phyloP scores from a whole-genome alignment of 2,329 filamentous ascomycete species.

The Blastomyces silverae region DNA sequence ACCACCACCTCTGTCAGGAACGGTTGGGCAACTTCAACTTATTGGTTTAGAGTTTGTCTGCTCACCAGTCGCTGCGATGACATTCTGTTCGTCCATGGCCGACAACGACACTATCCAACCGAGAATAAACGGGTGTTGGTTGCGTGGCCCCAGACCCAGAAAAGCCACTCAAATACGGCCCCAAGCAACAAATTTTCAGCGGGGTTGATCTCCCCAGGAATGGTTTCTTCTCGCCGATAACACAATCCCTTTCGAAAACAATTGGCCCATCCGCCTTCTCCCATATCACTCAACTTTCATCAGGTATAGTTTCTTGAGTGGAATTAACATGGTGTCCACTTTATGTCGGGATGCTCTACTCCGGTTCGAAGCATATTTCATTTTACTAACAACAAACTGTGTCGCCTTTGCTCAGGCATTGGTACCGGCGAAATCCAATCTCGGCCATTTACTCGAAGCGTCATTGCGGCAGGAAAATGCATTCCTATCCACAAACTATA shows the following conservation, averaged over 20 bases:
- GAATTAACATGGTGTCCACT: background rate
- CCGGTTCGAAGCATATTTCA: background rate
- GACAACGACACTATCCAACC: background rate
- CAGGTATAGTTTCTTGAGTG: background rate
- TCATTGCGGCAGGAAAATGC: background rate
- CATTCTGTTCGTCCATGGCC: background rate
- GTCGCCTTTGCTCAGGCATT: too few relatives aligned
- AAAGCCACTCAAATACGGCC: too few relatives aligned
- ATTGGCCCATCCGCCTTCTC: background rate
- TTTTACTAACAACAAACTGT: background rate
- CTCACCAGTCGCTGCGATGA: background rate
- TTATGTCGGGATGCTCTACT: background rate
- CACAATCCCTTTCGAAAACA: background rate
- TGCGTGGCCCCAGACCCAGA: background rate
- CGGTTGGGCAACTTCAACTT: background rate
- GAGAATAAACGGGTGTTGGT: background rate
- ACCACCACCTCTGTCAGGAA: too few relatives aligned
- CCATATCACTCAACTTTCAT: background rate
- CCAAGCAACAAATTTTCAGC: background rate
- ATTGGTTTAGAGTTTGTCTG: background rate
- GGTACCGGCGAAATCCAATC: background rate
- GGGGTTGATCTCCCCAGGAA: background rate
- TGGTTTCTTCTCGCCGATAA: background rate
- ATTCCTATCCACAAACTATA: background rate
- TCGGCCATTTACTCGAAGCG: background rate